A percentile compares a stretch with the other conserved stretches of the same genome.
Conservation (phyloP, 352 stramenopile genomes). For the Paralagenidium karlingii region DNA sequence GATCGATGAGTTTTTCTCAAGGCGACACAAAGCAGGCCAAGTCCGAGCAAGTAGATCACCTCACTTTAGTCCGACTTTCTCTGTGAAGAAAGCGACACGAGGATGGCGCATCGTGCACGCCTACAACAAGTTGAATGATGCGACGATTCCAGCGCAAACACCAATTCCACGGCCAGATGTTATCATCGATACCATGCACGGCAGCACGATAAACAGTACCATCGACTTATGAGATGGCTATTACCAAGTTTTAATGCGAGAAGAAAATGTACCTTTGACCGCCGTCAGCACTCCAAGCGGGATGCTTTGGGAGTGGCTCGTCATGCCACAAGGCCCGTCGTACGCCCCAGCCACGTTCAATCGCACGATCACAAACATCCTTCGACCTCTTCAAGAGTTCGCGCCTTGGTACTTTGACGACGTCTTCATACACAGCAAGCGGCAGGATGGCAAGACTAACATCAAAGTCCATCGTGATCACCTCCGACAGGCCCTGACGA, state of each 20-base stretch:
- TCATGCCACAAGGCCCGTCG: slow-evolving; percentile 3
- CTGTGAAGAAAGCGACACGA: slow-evolving; percentile 4
- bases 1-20: slow-evolving; percentile 3
- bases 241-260: slow-evolving; percentile 12
- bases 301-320: slow-evolving; percentile 6
- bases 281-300: slow-evolving; percentile 2
- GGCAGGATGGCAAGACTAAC: neutral
- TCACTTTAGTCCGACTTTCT: slow-evolving; percentile 4
- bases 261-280: slow-evolving; percentile 1
- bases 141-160: slow-evolving; percentile 12
- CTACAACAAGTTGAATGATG: slow-evolving; percentile 16
- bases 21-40: neutral
- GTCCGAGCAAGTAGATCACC: slow-evolving; percentile 3
- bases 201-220: slow-evolving; percentile 13
- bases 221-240: slow-evolving; percentile 17
- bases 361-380: neutral
- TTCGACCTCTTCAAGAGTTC: neutral
- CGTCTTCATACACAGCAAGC: slow-evolving; percentile 3
- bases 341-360: slow-evolving; percentile 5
- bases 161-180: slow-evolving; percentile 16
- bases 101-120: slow-evolving; percentile 5
- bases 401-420: slow-evolving; percentile 5
- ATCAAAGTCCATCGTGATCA: neutral
- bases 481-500: neutral
- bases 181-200: slow-evolving; percentile 9